phyloP scores from a whole-genome alignment of 345 rosid species.

The Dipteronia sinensis region DNA sequence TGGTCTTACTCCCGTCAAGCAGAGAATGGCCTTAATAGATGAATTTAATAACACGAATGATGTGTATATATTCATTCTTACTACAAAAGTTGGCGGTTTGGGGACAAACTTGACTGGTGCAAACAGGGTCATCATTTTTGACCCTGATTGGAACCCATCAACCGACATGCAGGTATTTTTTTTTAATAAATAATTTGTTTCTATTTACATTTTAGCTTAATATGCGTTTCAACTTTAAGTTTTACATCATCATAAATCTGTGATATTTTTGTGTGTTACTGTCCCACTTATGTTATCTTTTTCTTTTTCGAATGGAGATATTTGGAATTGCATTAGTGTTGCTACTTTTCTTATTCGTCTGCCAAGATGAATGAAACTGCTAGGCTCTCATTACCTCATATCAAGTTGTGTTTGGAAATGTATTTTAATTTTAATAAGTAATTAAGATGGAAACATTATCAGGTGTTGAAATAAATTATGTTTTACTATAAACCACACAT shows the following conservation, averaged over 20 bases:
- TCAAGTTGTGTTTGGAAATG: background rate
- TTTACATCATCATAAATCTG: background rate
- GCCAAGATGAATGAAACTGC: background rate
- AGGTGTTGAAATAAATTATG: background rate
- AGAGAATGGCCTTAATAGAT: constrained; percentile 96
- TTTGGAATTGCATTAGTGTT: background rate
- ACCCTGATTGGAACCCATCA: constrained; percentile 99
- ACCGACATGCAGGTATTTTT: constrained; percentile 87
- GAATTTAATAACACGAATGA: constrained; percentile 78
- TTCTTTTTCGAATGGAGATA: background rate
- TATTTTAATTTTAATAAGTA: background rate
- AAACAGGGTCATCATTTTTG: constrained; percentile 91
- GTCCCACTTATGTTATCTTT: background rate
- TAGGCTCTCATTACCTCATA: background rate
- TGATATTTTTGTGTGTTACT: background rate
- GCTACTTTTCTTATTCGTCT: background rate
- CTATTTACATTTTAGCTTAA: constrained; percentile 10
- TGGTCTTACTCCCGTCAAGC: constrained; percentile 84
- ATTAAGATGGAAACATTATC: background rate
- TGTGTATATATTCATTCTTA: constrained; percentile 79
- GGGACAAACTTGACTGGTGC: constrained; percentile 98
- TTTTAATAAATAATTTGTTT: background rate
- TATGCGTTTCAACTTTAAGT: constrained; percentile 1
- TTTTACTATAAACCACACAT: constrained; percentile 4
- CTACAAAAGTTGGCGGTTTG: constrained; percentile 96